Base-by-base conservation (phyloP, 768 basidiomycete species). In the Tubosaeta sp. region DNA sequence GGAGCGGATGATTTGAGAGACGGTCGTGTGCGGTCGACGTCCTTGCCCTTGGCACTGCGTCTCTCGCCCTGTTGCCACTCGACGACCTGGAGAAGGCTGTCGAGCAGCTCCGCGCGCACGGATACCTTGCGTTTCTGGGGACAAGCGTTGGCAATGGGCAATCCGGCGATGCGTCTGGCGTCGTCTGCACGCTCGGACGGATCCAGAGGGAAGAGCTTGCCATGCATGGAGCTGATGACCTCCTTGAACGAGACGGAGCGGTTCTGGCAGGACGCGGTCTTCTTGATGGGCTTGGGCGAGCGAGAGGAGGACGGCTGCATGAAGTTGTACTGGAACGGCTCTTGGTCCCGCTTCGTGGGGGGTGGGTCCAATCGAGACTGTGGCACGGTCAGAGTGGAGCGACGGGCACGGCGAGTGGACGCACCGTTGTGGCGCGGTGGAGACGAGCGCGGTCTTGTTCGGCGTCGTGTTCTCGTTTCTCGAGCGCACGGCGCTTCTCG, bases 221-320 rank as follows among this genome's bases (percentile, higher is more conserved):
- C 83, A 36, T 77, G 72, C 79, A 85, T 83, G 61, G 77, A 76
- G 40, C 62, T 62, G 39, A 81, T 65, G 44, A 85, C 82, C 31
- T 82, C 79, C 44, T 73, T 71, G 64, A 85, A 84, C 1, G 78
- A 64, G 11, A 85, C 75, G 7, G 73, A 58, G 19, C 71, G 70
- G 19, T 71, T 64, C 10, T 31, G 55, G 32, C 45, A 54, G 4
- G 49, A 56, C 21, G 64, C 21, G 1, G 25, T 7, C 39, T 53
- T 56, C 46, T 57, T 61, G 36, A 35, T 14, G 3, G 54, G 8
- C 25, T 52, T 44, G 53, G 67, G 30, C 4, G 53, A 47, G 56
- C 60, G 57, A 54, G 51, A 59, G 48, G 52, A 60, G 53, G 55
- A 56, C 11, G 48, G 67, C 4, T 46, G 63, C 67, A 66, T 67